A percentile compares a stretch with the other conserved stretches of the same genome.
phyloP scores from a whole-genome alignment of 2,329 filamentous ascomycete genomes.

The Monilinia vaccinii-corymbosi region DNA sequence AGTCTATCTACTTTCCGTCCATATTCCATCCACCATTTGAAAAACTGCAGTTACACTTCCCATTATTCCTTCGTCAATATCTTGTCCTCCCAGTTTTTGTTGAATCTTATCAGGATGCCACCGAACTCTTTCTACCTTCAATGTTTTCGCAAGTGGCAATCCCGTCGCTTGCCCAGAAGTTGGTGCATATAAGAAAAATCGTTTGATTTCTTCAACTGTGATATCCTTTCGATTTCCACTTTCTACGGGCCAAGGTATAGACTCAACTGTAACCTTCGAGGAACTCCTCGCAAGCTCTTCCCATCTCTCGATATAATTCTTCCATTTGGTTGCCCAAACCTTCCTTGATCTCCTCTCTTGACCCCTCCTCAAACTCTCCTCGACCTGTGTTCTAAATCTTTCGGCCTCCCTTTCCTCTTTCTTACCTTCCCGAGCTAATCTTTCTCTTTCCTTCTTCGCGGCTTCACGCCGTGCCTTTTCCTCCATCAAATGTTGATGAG shows the following conservation, averaged over 20 bases:
- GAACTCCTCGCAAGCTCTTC: slow-evolving; percentile 35
- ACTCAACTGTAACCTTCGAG: slow-evolving; percentile 37
- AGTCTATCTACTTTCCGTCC: slow-evolving; percentile 43
- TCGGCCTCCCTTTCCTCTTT: slow-evolving; percentile 33
- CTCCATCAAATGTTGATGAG: slow-evolving; percentile 72
- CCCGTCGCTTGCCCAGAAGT: slow-evolving; percentile 25
- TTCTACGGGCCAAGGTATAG: slow-evolving; percentile 56
- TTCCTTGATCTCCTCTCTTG: slow-evolving; percentile 46
- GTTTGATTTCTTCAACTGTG: slow-evolving; percentile 45
- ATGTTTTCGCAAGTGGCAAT: slow-evolving; percentile 36
- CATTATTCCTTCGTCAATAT: slow-evolving; percentile 63
- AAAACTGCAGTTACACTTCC: slow-evolving; percentile 81
- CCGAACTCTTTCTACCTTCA: slow-evolving; percentile 79
- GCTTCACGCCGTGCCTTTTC: slow-evolving; percentile 57
- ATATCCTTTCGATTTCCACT: slow-evolving; percentile 48
- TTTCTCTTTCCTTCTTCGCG: slow-evolving; percentile 41
- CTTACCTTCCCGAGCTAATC: slow-evolving; percentile 31
- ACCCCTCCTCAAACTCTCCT: slow-evolving; percentile 57
- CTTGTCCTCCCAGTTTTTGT: slow-evolving; percentile 66
- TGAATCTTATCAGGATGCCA: slow-evolving; percentile 99
- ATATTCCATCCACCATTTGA: slow-evolving; percentile 77
- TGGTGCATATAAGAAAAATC: slow-evolving; percentile 50
- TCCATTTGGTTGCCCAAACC: slow-evolving; percentile 52
- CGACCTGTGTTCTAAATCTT: slow-evolving; percentile 53
- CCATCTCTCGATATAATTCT: slow-evolving; percentile 58